phyloP scores from a whole-genome alignment of 2,329 filamentous ascomycete species.

The Xenosphaeropsis pyriputrescens region DNA sequence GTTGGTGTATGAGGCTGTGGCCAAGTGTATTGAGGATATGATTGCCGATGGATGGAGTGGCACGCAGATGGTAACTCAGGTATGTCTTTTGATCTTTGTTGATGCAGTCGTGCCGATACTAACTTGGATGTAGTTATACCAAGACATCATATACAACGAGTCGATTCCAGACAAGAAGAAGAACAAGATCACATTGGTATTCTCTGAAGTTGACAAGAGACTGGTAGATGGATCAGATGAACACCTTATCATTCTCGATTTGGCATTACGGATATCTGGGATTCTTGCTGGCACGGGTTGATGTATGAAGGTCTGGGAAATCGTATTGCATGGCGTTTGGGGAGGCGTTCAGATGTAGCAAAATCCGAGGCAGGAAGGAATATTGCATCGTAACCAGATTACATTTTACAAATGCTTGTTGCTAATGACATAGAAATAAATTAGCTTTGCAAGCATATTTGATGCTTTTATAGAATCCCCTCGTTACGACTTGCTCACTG shows the following conservation, averaged over 20 bases:
- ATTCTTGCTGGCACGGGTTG: conserved; percentile 31
- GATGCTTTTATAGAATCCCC: too few relatives aligned
- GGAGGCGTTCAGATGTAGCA: too few relatives aligned
- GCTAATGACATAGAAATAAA: too few relatives aligned
- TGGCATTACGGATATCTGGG: conserved; percentile 66
- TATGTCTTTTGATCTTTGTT: conserved; percentile 21
- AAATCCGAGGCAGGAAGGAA: too few relatives aligned
- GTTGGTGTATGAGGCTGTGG: conserved; percentile 57
- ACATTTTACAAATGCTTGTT: too few relatives aligned
- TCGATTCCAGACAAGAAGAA: conserved; percentile 73
- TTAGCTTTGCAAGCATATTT: too few relatives aligned
- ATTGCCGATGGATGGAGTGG: conserved; percentile 26
- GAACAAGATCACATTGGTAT: conserved; percentile 75
- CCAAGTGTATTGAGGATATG: conserved; percentile 74
- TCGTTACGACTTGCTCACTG: too few relatives aligned
- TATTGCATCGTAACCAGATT: too few relatives aligned
- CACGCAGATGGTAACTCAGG: conserved; percentile 64
- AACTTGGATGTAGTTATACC: conserved; percentile 48
- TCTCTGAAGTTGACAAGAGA: conserved; percentile 90
- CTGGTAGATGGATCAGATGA: conserved; percentile 91
- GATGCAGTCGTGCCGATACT: background rate
- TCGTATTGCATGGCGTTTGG: too few relatives aligned
- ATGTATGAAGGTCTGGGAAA: conserved; percentile 4
- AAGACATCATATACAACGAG: conserved; percentile 72
- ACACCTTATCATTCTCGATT: conserved; percentile 78